phyloP scores from a whole-genome alignment of 2,329 filamentous ascomycete species.

The Colletotrichum sp. region DNA sequence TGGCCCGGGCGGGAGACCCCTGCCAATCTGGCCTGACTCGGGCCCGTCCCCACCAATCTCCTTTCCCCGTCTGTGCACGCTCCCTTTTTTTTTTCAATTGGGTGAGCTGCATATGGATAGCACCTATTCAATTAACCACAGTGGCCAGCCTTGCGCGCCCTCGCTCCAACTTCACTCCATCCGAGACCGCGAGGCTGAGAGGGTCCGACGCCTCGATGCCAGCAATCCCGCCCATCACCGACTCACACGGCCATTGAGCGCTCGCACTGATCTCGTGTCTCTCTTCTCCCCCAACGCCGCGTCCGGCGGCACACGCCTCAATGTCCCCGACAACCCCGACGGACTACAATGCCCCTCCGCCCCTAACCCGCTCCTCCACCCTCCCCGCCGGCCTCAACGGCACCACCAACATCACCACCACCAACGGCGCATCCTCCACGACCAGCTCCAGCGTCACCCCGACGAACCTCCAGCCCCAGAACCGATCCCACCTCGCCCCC shows the following conservation, averaged over 20 bases:
- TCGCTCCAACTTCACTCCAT: background rate
- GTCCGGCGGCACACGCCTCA: background rate
- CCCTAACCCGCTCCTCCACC: slow-evolving; percentile 45
- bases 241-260: background rate
- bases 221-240: background rate
- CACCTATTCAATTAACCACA: background rate
- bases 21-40: background rate
- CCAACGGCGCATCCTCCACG: slow-evolving; percentile 26
- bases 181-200: slow-evolving; percentile 17
- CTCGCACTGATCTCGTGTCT: background rate
- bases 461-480: slow-evolving; percentile 40
- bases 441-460: background rate
- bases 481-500: slow-evolving; percentile 76
- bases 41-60: slow-evolving; percentile 4
- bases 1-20: background rate
- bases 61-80: slow-evolving; percentile 15
- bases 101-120: background rate
- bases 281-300: background rate
- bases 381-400: slow-evolving; percentile 35
- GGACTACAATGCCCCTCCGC: slow-evolving; percentile 20
- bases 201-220: background rate
- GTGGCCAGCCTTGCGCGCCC: background rate
- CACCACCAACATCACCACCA: slow-evolving; percentile 29
- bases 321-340: slow-evolving; percentile 21
- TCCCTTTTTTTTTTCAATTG: background rate